Evolutionary conservation across 148 eudicot species (phyloP), one percentile per base, ranked within the genome.

Genomic region (Drosera capensis): DNA sequence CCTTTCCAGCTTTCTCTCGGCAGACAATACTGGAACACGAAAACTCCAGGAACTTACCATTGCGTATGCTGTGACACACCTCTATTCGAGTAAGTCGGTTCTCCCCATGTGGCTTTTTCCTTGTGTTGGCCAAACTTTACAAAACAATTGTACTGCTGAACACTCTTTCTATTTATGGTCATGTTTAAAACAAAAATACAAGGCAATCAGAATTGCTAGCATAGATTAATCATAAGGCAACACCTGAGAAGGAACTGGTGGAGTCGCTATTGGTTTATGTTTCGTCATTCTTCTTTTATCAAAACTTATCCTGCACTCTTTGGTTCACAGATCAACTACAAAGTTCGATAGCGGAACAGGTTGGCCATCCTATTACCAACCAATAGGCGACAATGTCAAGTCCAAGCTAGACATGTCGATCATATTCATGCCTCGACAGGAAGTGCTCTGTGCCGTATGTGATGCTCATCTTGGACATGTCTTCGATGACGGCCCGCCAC

Each of bases 321-420:
- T 64, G 19, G 14, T 19, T 37, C 40, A 6, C 58, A 86, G 96
- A 52, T 86, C 96, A 52, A 69, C 85, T 4, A 82, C 96, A 25
- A 86, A 86, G 58, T 86, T 86, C 31, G 94, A 86, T 34, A 86
- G 96, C 23, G 96, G 96, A 28, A 86, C 96, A n/a, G 96, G 96
- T 22, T 86, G 96, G 96, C 96, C 96, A 18, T 86, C 96, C 0
- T 86, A 86, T 45, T 82, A 82, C 45, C 52, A 72, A 55, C 75
- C 82, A 1, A 53, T 82, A 17, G 94, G 88, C 39, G 56, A 69
- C 67, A 86, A 82, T 57, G 96, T 82, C 49, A 86, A 76, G 66
- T 62, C 94, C 8, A 82, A 86, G 64, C 24, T 86, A 40, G 96
- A 86, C 56, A 25, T 82, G 70, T 86, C 94, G 0, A 74, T 86